phyloP scores from a whole-genome alignment of 2,329 filamentous ascomycete species.

The Pseudohalonectria lignicola region DNA sequence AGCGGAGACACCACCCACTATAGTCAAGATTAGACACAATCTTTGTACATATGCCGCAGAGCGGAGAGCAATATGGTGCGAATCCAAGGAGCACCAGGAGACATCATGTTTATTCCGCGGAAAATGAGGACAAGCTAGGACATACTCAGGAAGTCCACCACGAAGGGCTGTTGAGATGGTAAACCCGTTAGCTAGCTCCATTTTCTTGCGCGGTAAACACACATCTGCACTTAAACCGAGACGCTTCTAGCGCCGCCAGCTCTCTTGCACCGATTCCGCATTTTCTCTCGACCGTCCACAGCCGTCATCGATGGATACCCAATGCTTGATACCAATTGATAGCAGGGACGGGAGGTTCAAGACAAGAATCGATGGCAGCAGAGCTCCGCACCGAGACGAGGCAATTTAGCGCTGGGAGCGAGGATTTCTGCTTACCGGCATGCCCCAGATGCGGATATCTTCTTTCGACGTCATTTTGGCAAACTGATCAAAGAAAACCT shows the following conservation, averaged over 20 bases:
- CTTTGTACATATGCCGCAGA: not conserved
- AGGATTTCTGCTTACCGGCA: constrained; percentile 44
- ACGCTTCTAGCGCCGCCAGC: not conserved
- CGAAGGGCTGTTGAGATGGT: constrained; percentile 61
- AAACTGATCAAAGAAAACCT: constrained; percentile 28
- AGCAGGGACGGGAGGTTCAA: not conserved
- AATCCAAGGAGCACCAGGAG: too few species aligned
- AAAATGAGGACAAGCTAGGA: constrained; percentile 20
- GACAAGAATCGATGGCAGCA: not conserved
- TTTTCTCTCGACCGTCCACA: too few species aligned
- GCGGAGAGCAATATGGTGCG: too few species aligned
- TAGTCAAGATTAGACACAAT: constrained; percentile 16
- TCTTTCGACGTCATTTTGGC: constrained; percentile 42
- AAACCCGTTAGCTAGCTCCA: constrained; percentile 10
- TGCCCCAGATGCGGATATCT: constrained; percentile 51
- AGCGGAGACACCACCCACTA: constrained; percentile 99
- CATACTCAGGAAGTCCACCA: constrained; percentile 99
- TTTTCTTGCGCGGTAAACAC: not conserved
- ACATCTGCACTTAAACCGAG: not conserved
- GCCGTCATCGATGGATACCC: constrained; percentile 1
- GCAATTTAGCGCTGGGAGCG: constrained; percentile 13
- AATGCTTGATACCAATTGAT: constrained; percentile 10
- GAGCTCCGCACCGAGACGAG: constrained; percentile 8
- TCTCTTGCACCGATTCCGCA: not conserved
- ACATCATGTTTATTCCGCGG: not conserved